Evolutionary conservation across 768 basidiomycete genomes (phyloP).

Genomic region (Naganishia vishniacii): DNA sequence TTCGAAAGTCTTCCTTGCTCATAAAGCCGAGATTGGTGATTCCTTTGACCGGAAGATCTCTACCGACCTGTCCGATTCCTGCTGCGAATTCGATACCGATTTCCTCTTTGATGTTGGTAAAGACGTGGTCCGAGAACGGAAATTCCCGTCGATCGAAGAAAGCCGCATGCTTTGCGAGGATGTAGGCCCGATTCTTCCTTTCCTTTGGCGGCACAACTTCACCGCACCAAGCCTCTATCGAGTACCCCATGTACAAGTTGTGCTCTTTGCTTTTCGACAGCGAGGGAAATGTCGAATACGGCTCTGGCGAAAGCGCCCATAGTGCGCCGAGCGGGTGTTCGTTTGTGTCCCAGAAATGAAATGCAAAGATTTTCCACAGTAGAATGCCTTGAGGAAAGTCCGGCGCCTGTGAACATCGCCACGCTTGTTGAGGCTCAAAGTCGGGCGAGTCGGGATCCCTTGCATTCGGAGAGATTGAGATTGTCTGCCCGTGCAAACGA

Average conservation of each 20-base stretch:
- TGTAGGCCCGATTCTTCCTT: conserved; percentile 24
- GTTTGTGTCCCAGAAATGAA: conserved; percentile 34
- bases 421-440: conserved; percentile 19
- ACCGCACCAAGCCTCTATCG: conserved; percentile 29
- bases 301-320: conserved; percentile 34
- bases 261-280: background rate
- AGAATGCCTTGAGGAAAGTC: conserved; percentile 34
- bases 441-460: background rate
- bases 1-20: background rate
- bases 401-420: conserved; percentile 30
- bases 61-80: conserved; percentile 16
- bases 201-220: background rate
- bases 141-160: conserved; percentile 20
- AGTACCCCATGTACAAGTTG: conserved; percentile 27
- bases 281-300: conserved; percentile 19
- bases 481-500: background rate
- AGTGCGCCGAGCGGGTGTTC: conserved; percentile 24
- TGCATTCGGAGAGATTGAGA: background rate
- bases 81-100: conserved; percentile 28
- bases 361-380: conserved; percentile 31
- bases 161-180: conserved; percentile 25
- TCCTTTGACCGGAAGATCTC: conserved; percentile 11
- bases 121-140: conserved; percentile 18
- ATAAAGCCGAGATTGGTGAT: conserved; percentile 20
- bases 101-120: conserved; percentile 21